A percentile compares a stretch with the other conserved stretches of the same genome.
Conservation (phyloP, 306 rosid species). For the Hylodesmum podocarpum region DNA sequence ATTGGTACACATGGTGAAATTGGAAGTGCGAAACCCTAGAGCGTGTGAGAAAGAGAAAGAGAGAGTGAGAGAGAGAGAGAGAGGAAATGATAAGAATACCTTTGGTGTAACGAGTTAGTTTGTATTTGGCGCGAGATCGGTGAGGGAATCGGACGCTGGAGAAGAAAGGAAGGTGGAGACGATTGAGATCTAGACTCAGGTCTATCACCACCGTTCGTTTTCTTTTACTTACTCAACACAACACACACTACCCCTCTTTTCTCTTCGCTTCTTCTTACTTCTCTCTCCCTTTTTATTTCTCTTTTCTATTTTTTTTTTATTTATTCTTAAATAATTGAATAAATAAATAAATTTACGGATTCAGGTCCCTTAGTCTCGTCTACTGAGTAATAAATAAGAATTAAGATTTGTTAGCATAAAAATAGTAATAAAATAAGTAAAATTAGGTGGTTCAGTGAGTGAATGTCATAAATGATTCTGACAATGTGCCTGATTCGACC, state of each 20-base stretch:
- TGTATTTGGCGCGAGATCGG: conserved; percentile 85
- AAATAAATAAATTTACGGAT: neutral
- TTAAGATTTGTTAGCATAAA: too few relatives aligned
- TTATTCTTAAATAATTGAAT: neutral
- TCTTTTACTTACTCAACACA: conserved; percentile 30
- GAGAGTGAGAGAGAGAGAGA: neutral
- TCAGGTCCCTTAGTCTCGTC: neutral
- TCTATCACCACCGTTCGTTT: conserved; percentile 97
- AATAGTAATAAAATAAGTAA: too few relatives aligned
- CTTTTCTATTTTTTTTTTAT: neutral
- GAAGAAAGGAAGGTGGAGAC: conserved; percentile 81
- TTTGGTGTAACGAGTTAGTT: conserved; percentile 43
- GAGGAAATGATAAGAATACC: conserved; percentile 22
- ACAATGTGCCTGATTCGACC: conserved; percentile 2
- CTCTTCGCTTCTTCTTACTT: neutral
- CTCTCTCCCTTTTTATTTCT: neutral
- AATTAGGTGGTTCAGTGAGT: neutral
- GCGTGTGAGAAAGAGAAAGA: neutral
- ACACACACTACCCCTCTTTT: neutral
- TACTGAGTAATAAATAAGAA: too few relatives aligned
- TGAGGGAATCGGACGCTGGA: conserved; percentile 98
- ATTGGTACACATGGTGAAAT: conserved; percentile 30
- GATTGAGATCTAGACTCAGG: conserved; percentile 63
- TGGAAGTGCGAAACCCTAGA: conserved; percentile 16
- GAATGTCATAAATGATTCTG: neutral